Base-by-base conservation (phyloP, 345 rosid genomes). In the Chamaenerion angustifolium region DNA sequence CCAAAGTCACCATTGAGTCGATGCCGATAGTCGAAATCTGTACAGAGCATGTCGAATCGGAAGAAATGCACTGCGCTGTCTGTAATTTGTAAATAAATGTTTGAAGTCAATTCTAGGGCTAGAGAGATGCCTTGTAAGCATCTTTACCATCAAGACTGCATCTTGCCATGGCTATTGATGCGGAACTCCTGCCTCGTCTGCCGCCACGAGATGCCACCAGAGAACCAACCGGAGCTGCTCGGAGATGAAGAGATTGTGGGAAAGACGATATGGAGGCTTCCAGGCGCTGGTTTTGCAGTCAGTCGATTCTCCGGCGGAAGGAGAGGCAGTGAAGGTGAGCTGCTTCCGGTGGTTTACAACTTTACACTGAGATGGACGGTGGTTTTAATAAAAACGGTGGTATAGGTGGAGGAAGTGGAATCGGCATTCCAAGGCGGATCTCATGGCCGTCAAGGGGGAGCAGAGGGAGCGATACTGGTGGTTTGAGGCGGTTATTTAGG, bases 61-160 rank as follows among this genome's bases (percentile, higher is more conserved):
- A 23, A 11, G 85, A 79, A 19, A 61, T 68, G 16, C 75, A 73
- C 40, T 79, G 81, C 14, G 81, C 81, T 1, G 79, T 79, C 49
- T 79, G 85, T 46, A 76, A 66, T n/a, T n/a, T n/a, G n/a, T n/a
- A n/a, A n/a, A 57, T 81, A 79, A 42, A 45, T 62, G 5, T 79
- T 76, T 59, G 77, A 72, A 62, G 62, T 79, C 10, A 62, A 67
- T 11, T 14, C 65, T 0, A 81, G 76, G 59, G 79, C 79, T 21
- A 71, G 79, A 2, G 81, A 79, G 55, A 79, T 79, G 85, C 81
- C 81, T 1, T 79, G 85, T 48, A 71, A 73, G 70, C 85, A 79
- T 57, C 68, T 79, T 12, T 79, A 73, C 55, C 81, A 79, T 21
- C 42, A 72, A 1, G 81, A 79, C 23, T 79, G 85, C 42, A 79